Evolutionary conservation across 164 flowering plant species (phyloP).

Genomic region (Malania oleifera): DNA sequence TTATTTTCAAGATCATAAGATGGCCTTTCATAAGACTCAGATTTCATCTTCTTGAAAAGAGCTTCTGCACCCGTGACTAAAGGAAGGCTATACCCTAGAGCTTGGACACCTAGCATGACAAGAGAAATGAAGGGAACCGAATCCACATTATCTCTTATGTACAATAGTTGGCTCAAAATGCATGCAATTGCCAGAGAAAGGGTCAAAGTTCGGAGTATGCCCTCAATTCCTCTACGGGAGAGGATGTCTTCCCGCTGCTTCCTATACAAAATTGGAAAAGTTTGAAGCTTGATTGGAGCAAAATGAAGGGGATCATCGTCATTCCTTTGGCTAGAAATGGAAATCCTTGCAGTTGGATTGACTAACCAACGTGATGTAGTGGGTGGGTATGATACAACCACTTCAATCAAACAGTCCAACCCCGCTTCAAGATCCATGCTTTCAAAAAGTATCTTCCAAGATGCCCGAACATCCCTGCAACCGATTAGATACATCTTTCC

Average conservation of each 20-base stretch:
- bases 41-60: constrained; percentile 34
- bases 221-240: constrained; percentile 68
- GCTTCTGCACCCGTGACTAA: constrained; percentile 77
- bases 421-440: constrained; percentile 83
- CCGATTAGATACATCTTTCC: constrained; percentile 87
- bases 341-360: constrained; percentile 64
- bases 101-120: constrained; percentile 83
- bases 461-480: constrained; percentile 80
- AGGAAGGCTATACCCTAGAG: constrained; percentile 73
- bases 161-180: constrained; percentile 60
- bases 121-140: constrained; percentile 68
- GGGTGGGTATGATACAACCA: constrained; percentile 73
- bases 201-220: constrained; percentile 62
- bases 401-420: constrained; percentile 75
- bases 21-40: constrained; percentile 34
- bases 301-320: constrained; percentile 78
- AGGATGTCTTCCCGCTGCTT: constrained; percentile 69
- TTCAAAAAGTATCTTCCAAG: constrained; percentile 47
- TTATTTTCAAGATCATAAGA: constrained; percentile 43
- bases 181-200: constrained; percentile 64
- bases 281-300: constrained; percentile 42
- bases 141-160: constrained; percentile 47
- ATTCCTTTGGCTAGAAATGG: constrained; percentile 64
- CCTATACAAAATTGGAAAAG: constrained; percentile 66
- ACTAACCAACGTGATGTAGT: constrained; percentile 63